Percentiles rank a stretch among this genome's conserved stretches.
Evolutionary conservation across 768 basidiomycete species (phyloP).

Genomic region (Baorangia bicolor): DNA sequence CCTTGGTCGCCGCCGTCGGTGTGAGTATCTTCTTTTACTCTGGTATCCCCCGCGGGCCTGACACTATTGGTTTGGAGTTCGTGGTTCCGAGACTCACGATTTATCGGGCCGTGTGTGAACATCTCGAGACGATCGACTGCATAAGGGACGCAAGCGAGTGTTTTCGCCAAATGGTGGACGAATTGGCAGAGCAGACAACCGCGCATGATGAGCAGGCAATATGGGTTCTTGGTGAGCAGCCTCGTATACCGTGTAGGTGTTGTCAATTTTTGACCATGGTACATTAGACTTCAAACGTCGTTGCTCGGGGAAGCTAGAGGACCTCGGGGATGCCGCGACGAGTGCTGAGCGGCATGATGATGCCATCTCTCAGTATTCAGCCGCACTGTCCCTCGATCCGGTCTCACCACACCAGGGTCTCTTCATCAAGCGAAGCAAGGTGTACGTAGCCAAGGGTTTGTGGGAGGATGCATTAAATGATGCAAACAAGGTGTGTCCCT

Average conservation of each 20-base stretch:
- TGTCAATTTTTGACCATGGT: neutral
- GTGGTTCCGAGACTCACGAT: neutral
- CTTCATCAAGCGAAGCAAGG: slow-evolving; percentile 8
- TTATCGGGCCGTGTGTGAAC: slow-evolving; percentile 6
- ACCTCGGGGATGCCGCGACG: neutral
- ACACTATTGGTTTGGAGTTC: neutral
- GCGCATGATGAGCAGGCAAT: neutral
- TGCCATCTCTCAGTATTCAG: slow-evolving; percentile 7
- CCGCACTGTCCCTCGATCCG: neutral
- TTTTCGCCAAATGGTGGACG: neutral
- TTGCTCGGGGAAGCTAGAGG: neutral
- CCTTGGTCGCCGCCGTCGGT: no score
- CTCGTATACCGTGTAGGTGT: neutral
- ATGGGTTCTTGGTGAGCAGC: slow-evolving; percentile 3
- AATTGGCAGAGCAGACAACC: neutral
- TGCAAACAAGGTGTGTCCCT: slow-evolving; percentile 1
- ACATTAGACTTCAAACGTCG: neutral
- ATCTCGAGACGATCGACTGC: neutral
- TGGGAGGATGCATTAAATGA: slow-evolving; percentile 8
- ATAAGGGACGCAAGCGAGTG: neutral
- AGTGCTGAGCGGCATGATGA: neutral
- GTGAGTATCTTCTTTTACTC: neutral
- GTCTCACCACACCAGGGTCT: neutral
- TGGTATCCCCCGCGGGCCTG: neutral
- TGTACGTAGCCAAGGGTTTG: neutral